These are phyloP conservation scores for Stachybotrys elegans DNA, from an alignment of 2,329 filamentous ascomycete species.

Conservation along the genomic window DNA sequence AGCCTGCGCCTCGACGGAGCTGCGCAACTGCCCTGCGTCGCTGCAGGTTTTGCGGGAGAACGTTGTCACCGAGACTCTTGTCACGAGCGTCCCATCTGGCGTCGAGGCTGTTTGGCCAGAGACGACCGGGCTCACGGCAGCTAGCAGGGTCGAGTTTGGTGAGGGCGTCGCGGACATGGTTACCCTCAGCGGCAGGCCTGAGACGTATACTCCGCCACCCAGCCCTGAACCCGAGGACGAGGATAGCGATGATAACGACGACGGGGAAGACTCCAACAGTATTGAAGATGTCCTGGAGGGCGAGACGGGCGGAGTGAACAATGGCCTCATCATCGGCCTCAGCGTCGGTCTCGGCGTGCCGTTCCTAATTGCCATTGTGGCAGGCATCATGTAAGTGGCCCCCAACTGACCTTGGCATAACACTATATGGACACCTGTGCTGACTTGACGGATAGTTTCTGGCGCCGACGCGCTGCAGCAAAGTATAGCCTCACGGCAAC, in stretches of 20 bases:
- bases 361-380: constrained; percentile 25
- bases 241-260: background rate
- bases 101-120: constrained; percentile 33
- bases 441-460: too few relatives aligned
- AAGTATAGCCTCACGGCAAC: too few relatives aligned
- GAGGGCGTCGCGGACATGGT: constrained; percentile 23
- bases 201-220: constrained; percentile 34
- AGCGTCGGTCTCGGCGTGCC: constrained; percentile 41
- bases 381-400: constrained; percentile 24
- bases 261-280: background rate
- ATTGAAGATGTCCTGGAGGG: constrained; percentile 14
- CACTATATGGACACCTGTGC: too few relatives aligned
- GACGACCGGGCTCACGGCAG: constrained; percentile 23
- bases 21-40: constrained; percentile 45
- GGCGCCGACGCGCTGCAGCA: too few relatives aligned
- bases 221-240: constrained; percentile 12
- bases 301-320: constrained; percentile 29
- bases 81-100: constrained; percentile 15
- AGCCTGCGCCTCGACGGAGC: constrained; percentile 33
- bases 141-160: constrained; percentile 36
- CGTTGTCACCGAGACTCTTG: constrained; percentile 12
- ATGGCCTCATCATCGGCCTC: constrained; percentile 42
- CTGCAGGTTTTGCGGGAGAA: constrained; percentile 39
- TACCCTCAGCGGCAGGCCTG: constrained; percentile 40
- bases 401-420: too few relatives aligned